phyloP scores from a whole-genome alignment of 768 basidiomycete genomes.

The Lactarius indigo region DNA sequence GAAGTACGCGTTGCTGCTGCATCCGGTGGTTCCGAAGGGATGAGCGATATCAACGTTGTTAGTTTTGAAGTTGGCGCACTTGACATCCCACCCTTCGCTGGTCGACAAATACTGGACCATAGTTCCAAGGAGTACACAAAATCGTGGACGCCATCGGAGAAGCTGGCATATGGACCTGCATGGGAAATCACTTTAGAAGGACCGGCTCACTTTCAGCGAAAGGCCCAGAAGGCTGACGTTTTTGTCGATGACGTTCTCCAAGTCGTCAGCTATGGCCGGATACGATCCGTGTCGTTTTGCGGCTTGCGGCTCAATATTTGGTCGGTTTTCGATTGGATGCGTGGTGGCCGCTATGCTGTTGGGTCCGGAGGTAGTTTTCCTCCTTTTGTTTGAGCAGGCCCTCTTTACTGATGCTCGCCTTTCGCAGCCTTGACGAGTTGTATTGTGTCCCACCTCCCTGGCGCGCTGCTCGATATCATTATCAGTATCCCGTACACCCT shows the following conservation, averaged over 20 bases:
- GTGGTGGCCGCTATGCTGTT: conserved; percentile 65
- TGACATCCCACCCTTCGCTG: conserved; percentile 24
- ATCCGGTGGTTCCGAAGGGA: conserved; percentile 52
- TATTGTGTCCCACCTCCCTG: conserved; percentile 66
- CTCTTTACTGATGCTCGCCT: conserved; percentile 3
- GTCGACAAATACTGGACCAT: conserved; percentile 36
- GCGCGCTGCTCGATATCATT: conserved; percentile 57
- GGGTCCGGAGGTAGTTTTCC: conserved; percentile 70
- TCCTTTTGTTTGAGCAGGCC: not conserved
- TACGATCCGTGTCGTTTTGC: conserved; percentile 40
- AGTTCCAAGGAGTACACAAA: conserved; percentile 45
- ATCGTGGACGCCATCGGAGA: conserved; percentile 73
- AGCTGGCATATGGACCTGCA: conserved; percentile 66
- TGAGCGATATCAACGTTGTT: conserved; percentile 67
- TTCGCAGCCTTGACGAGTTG: conserved; percentile 64
- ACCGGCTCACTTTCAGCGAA: conserved; percentile 42
- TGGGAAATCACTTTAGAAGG: conserved; percentile 50
- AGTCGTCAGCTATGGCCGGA: conserved; percentile 55
- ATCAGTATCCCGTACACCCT: conserved; percentile 65
- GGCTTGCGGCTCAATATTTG: conserved; percentile 48
- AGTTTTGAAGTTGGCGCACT: conserved; percentile 71
- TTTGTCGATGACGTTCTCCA: conserved; percentile 59
- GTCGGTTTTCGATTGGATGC: conserved; percentile 50
- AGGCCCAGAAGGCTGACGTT: conserved; percentile 51
- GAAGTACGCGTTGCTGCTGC: conserved; percentile 60